Conservation (phyloP, 164 flowering plant genomes). For the Vitis amurensis region DNA sequence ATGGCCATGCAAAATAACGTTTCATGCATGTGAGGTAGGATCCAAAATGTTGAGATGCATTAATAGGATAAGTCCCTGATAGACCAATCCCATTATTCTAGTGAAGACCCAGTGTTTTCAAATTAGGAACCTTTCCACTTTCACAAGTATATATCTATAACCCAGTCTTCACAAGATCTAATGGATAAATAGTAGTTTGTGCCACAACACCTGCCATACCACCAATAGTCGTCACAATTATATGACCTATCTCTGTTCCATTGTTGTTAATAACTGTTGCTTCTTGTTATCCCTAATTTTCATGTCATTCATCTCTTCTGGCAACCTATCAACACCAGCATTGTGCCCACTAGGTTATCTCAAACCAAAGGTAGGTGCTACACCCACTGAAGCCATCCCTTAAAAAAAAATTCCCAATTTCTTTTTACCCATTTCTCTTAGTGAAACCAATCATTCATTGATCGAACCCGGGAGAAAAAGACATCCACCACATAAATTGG, state of each 20-base stretch:
- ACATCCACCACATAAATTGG: too few species aligned
- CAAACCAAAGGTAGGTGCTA: conserved; percentile 41
- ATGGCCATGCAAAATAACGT: too few species aligned
- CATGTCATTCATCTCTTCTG: conserved; percentile 18
- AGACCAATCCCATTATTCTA: too few species aligned
- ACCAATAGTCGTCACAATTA: conserved; percentile 71
- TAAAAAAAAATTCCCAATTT: background rate
- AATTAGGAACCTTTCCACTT: conserved; percentile 64
- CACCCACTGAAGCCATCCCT: conserved; percentile 48
- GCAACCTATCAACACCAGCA: background rate
- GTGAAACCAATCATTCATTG: conserved; percentile 12
- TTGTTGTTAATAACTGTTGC: conserved; percentile 53
- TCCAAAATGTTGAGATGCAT: too few species aligned
- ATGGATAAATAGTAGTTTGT: conserved; percentile 84
- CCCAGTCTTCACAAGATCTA: conserved; percentile 94
- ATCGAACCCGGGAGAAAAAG: too few species aligned
- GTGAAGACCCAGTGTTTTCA: conserved; percentile 32
- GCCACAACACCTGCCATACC: conserved; percentile 96
- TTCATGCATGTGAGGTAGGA: too few species aligned
- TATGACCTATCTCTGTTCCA: conserved; percentile 68
- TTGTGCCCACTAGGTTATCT: conserved; percentile 38
- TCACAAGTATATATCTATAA: conserved; percentile 68
- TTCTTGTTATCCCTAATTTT: conserved; percentile 67
- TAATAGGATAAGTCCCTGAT: too few species aligned
- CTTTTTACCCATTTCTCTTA: background rate